These are phyloP conservation scores for Phytophthora rubi DNA, from an alignment of 352 stramenopile species.

Conservation along the genomic window DNA sequence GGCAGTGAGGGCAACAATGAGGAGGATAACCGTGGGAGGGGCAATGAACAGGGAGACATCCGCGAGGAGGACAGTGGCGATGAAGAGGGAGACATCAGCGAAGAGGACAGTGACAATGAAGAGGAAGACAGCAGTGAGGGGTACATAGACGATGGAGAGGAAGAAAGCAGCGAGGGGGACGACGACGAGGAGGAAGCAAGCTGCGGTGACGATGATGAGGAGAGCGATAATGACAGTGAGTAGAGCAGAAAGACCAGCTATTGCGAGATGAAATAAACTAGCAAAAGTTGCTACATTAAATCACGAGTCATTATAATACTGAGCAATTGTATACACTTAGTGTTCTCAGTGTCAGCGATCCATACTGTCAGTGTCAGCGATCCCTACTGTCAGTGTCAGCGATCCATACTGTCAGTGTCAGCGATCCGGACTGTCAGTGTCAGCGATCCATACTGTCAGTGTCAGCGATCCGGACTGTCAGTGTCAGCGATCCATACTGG, in stretches of 20 bases:
- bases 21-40: neutral
- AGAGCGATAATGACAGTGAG: neutral
- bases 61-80: neutral
- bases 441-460: neutral
- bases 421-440: neutral
- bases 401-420: no score
- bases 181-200: no score
- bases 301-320: neutral
- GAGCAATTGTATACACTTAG: no score
- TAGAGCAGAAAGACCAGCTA: neutral
- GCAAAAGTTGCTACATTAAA: no score
- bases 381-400: no score
- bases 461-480: neutral
- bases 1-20: neutral
- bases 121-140: neutral
- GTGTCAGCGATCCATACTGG: no score
- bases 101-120: neutral
- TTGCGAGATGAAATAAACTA: no score
- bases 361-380: no score
- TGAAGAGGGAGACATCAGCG: neutral
- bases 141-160: no score
- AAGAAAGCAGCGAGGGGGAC: neutral
- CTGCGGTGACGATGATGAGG: no score
- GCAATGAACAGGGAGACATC: no score
- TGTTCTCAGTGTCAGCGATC: no score